A percentile compares a stretch with the other conserved stretches of the same genome.
Conservation (phyloP, 768 basidiomycete species). For the Boletus rufocinnamomeus region DNA sequence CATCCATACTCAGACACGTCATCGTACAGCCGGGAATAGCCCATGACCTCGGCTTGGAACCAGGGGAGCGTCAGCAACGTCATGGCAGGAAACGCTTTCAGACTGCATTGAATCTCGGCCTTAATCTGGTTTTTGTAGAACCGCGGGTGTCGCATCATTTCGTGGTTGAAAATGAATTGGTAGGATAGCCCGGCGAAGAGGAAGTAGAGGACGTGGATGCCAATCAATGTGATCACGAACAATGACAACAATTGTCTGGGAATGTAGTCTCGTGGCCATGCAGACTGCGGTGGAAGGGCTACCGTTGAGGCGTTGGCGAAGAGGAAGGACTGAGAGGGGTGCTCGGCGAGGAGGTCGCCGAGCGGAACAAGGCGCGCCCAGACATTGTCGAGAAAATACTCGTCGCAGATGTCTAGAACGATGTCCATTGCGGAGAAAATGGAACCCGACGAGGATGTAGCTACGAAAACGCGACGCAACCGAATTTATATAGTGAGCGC, state of each 20-base stretch:
- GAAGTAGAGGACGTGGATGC: slow-evolving; percentile 87
- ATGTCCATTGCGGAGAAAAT: slow-evolving; percentile 67
- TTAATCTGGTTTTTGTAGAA: slow-evolving; percentile 88
- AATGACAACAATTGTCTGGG: slow-evolving; percentile 80
- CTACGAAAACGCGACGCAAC: not conserved
- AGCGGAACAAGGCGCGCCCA: slow-evolving; percentile 77
- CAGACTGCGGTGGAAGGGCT: slow-evolving; percentile 50
- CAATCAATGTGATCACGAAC: slow-evolving; percentile 67
- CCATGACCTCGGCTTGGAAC: slow-evolving; percentile 92
- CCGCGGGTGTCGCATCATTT: slow-evolving; percentile 92
- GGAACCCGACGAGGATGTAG: not conserved
- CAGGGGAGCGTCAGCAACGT: slow-evolving; percentile 85
- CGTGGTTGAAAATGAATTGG: slow-evolving; percentile 86
- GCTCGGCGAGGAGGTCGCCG: slow-evolving; percentile 42
- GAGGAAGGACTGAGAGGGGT: slow-evolving; percentile 24
- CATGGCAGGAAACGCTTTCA: slow-evolving; percentile 83
- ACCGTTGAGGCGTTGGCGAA: slow-evolving; percentile 42
- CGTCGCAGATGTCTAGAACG: slow-evolving; percentile 71
- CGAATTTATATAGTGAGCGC: slow-evolving; percentile 25
- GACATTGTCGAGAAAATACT: slow-evolving; percentile 71
- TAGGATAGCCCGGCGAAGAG: slow-evolving; percentile 85
- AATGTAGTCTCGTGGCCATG: slow-evolving; percentile 84
- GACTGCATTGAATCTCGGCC: slow-evolving; percentile 72
- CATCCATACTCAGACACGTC: slow-evolving; percentile 79
- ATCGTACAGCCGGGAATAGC: slow-evolving; percentile 78